Percentiles rank a stretch among this genome's conserved stretches.
phyloP scores from a whole-genome alignment of 1,284 basidiomycete species.

The Rhizopogon hawkerae region DNA sequence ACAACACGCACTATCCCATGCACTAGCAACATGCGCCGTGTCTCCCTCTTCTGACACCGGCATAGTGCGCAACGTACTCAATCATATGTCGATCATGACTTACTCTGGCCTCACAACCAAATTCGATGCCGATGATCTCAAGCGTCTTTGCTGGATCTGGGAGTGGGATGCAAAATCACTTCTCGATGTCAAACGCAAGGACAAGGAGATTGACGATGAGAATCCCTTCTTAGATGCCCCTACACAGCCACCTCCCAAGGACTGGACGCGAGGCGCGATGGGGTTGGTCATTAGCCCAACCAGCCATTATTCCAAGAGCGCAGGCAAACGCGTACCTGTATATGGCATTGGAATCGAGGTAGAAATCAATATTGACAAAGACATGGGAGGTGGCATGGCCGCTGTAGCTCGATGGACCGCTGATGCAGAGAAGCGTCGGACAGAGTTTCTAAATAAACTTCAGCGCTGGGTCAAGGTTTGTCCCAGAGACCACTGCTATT shows the following conservation, averaged over 20 bases:
- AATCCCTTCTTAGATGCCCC: constrained; percentile 60
- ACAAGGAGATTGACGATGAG: constrained; percentile 41
- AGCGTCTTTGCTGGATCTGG: constrained; percentile 78
- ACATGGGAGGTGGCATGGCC: constrained; percentile 70
- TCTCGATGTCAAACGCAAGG: constrained; percentile 17
- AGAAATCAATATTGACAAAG: constrained; percentile 73
- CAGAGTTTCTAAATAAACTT: constrained; percentile 51
- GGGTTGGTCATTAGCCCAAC: constrained; percentile 64
- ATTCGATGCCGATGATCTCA: constrained; percentile 59
- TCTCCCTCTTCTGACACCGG: constrained; percentile 71
- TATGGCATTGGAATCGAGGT: constrained; percentile 81
- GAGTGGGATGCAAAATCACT: constrained; percentile 62
- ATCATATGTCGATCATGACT: constrained; percentile 60
- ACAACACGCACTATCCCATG: constrained; percentile 73
- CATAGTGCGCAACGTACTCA: constrained; percentile 67
- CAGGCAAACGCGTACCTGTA: constrained; percentile 61
- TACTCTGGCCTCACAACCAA: constrained; percentile 57
- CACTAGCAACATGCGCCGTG: constrained; percentile 68
- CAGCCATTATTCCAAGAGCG: constrained; percentile 56
- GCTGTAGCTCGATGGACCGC: constrained; percentile 79
- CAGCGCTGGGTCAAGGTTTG: constrained; percentile 56
- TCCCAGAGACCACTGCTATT: neutral
- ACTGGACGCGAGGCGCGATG: constrained; percentile 73
- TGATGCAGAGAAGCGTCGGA: constrained; percentile 49
- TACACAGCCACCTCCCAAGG: constrained; percentile 34